Percentiles rank a stretch among this genome's conserved stretches.
These are phyloP conservation scores for Haplosporangium gracile DNA, from an alignment of 192 early-diverging fungal species.

Conservation along the genomic window DNA sequence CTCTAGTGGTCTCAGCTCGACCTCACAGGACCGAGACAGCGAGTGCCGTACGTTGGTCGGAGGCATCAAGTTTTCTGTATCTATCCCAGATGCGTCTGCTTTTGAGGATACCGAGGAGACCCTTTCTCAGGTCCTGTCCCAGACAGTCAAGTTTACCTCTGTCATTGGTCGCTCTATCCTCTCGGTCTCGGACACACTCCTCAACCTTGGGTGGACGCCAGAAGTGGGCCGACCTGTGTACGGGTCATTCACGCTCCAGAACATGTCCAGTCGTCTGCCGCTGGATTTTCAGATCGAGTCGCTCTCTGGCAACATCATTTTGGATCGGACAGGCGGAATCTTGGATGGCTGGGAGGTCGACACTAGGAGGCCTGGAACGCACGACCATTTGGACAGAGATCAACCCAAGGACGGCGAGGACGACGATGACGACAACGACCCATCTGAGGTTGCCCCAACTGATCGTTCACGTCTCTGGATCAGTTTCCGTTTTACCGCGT, in stretches of 20 bases:
- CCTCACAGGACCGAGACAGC: constrained; percentile 37
- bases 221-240: constrained; percentile 63
- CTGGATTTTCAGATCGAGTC: constrained; percentile 74
- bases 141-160: constrained; percentile 85
- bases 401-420: neutral
- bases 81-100: constrained; percentile 56
- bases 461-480: constrained; percentile 63
- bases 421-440: constrained; percentile 24
- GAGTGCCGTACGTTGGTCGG: constrained; percentile 82
- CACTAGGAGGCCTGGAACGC: constrained; percentile 6
- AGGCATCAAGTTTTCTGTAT: constrained; percentile 83
- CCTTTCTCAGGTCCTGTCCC: constrained; percentile 68
- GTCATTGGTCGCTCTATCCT: constrained; percentile 85
- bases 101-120: constrained; percentile 23
- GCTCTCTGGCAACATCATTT: constrained; percentile 61
- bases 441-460: constrained; percentile 13
- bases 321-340: constrained; percentile 65
- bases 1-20: constrained; percentile 7
- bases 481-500: constrained; percentile 68
- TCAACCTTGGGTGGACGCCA: constrained; percentile 76
- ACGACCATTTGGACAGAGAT: constrained; percentile 11
- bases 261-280: constrained; percentile 78
- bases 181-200: constrained; percentile 70
- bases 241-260: constrained; percentile 76
- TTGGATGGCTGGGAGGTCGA: constrained; percentile 67